A percentile compares a stretch with the other conserved stretches of the same genome.
Evolutionary conservation across 805 yeast genomes (phyloP).

Genomic region (Wickerhamomyces silvicola): DNA sequence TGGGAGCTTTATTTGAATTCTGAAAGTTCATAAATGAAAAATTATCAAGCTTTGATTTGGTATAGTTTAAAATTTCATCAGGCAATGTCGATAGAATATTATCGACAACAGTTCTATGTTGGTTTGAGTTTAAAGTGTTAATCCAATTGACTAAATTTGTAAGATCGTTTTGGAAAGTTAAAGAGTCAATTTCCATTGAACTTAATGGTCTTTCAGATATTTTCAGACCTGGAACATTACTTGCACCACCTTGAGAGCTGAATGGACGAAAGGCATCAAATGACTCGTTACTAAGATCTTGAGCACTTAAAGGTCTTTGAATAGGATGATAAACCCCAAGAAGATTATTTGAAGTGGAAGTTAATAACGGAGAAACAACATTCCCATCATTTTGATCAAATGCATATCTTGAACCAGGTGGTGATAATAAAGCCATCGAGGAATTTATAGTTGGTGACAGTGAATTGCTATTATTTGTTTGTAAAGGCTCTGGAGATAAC

Average conservation of each 20-base stretch:
- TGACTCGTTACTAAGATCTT: constrained; percentile 9
- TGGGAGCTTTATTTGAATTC: too few species aligned
- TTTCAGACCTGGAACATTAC: constrained; percentile 1
- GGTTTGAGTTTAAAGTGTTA: constrained; percentile 42
- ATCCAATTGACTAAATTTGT: constrained; percentile 45
- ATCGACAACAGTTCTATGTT: constrained; percentile 47
- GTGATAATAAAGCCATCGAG: constrained; percentile 34
- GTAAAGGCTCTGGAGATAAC: constrained; percentile 10
- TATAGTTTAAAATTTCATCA: constrained; percentile 44
- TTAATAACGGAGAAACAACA: constrained; percentile 21
- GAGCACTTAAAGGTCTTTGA: constrained; percentile 23
- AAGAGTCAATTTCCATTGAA: constrained; percentile 24
- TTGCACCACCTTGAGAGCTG: constrained; percentile 11
- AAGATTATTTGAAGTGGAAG: constrained; percentile 11
- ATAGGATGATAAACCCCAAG: constrained; percentile 9
- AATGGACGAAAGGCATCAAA: constrained; percentile 17
- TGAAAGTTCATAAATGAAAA: too few species aligned
- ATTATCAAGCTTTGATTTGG: constrained; percentile 41
- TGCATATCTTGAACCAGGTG: constrained; percentile 31
- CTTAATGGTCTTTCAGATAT: constrained; percentile 25
- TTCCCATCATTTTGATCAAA: constrained; percentile 17
- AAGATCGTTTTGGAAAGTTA: constrained; percentile 44
- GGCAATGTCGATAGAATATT: constrained; percentile 44
- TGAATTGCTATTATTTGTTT: neutral
- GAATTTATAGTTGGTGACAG: constrained; percentile 5